These are phyloP conservation scores for Chaetothyriales sp. DNA, from an alignment of 2,329 filamentous ascomycete species.

Conservation along the genomic window DNA sequence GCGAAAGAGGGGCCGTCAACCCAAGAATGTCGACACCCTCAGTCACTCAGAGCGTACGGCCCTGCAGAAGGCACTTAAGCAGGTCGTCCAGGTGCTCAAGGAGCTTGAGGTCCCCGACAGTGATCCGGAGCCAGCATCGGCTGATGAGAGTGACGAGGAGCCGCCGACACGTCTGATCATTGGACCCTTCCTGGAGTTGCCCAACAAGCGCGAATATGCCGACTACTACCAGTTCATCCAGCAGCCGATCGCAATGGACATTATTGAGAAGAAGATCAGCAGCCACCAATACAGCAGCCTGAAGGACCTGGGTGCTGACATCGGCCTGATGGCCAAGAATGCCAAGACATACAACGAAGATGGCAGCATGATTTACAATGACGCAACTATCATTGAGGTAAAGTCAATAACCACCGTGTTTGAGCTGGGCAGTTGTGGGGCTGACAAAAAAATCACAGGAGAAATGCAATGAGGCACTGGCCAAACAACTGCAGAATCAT, in stretches of 20 bases:
- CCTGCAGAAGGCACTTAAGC: conserved; percentile 68
- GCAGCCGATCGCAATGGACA: conserved; percentile 88
- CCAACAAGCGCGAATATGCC: conserved; percentile 75
- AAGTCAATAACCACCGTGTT: conserved; percentile 11
- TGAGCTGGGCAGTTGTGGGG: neutral
- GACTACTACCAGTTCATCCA: conserved; percentile 93
- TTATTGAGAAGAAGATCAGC: conserved; percentile 90
- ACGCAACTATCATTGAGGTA: conserved; percentile 88
- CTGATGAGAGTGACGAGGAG: conserved; percentile 40
- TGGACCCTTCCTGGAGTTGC: conserved; percentile 83
- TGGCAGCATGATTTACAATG: conserved; percentile 76
- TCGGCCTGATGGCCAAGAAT: conserved; percentile 74
- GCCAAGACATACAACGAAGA: conserved; percentile 96
- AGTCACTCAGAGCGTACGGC: conserved; percentile 55
- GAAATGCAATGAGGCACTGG: conserved; percentile 18
- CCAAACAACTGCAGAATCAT: conserved; percentile 17
- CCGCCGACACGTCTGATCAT: conserved; percentile 65
- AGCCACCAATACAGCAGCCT: conserved; percentile 80
- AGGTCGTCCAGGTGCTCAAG: conserved; percentile 68
- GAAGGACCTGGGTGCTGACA: conserved; percentile 67
- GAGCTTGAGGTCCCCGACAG: conserved; percentile 59
- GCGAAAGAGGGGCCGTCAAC: conserved; percentile 60
- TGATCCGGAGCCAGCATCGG: conserved; percentile 40
- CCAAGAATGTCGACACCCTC: conserved; percentile 57
- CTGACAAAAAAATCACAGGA: conserved; percentile 11